These are phyloP conservation scores for Ogataea salicorniae DNA, from an alignment of 805 yeast genomes.

Conservation along the genomic window DNA sequence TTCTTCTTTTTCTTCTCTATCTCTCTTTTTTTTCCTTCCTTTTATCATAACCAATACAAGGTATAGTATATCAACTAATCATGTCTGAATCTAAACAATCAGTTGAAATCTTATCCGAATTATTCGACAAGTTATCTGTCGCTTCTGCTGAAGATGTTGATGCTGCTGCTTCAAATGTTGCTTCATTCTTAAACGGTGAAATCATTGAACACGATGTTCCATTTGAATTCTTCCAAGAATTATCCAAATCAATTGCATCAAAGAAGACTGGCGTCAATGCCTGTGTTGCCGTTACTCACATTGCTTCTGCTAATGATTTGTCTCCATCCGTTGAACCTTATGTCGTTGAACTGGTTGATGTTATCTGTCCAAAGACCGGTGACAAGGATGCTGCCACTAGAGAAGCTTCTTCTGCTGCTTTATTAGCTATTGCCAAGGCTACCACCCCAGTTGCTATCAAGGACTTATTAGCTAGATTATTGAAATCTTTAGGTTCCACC, in stretches of 20 bases:
- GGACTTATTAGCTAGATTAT: constrained; percentile 77
- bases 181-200: constrained; percentile 92
- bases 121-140: constrained; percentile 86
- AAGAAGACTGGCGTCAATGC: constrained; percentile 83
- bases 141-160: constrained; percentile 80
- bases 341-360: constrained; percentile 71
- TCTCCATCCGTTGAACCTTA: constrained; percentile 95
- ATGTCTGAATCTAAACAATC: constrained; percentile 53
- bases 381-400: constrained; percentile 80
- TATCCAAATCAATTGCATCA: constrained; percentile 69
- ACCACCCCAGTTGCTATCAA: constrained; percentile 92
- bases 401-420: constrained; percentile 70
- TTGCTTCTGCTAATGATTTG: constrained; percentile 73
- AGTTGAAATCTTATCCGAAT: constrained; percentile 83
- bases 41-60: neutral
- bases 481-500: constrained; percentile 60
- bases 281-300: constrained; percentile 76
- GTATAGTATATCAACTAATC: neutral
- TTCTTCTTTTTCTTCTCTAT: neutral
- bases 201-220: constrained; percentile 99
- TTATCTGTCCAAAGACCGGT: constrained; percentile 75
- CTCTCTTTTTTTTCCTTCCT: neutral
- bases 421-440: constrained; percentile 70
- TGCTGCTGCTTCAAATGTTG: constrained; percentile 81
- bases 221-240: constrained; percentile 72